Conservation (phyloP, 352 stramenopile genomes). For the Pythium scleroteichum region DNA sequence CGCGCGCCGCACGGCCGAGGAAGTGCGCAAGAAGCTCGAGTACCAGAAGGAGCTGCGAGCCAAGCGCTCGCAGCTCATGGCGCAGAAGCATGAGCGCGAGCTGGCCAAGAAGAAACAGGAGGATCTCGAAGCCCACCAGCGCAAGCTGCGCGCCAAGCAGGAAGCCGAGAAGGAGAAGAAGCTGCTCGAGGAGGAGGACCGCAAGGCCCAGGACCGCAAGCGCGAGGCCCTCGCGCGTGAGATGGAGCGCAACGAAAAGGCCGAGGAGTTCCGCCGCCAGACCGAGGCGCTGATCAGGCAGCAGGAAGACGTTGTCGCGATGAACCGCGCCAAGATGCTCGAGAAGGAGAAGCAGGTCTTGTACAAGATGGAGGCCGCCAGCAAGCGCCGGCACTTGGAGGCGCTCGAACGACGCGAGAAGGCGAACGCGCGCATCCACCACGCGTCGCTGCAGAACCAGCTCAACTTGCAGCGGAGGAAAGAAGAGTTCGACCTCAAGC, state of each 20-base stretch:
- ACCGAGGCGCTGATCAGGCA: conserved; percentile 64
- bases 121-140: conserved; percentile 50
- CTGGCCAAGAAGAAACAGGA: conserved; percentile 64
- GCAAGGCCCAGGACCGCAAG: conserved; percentile 37
- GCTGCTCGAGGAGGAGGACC: conserved; percentile 44
- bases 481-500: conserved; percentile 62
- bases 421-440: conserved; percentile 49
- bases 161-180: conserved; percentile 53
- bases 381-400: conserved; percentile 49
- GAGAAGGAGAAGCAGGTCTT: conserved; percentile 66
- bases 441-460: conserved; percentile 62
- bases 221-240: conserved; percentile 52
- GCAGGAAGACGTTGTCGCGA: conserved; percentile 56
- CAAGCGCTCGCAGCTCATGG: conserved; percentile 47
- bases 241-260: conserved; percentile 56
- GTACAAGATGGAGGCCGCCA: conserved; percentile 61
- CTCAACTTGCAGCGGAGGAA: conserved; percentile 59
- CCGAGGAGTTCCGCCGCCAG: conserved; percentile 66
- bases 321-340: conserved; percentile 54
- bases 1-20: conserved; percentile 46
- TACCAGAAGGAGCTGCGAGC: conserved; percentile 52
- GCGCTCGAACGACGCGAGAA: conserved; percentile 55
- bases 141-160: conserved; percentile 43
- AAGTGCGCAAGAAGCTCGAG: conserved; percentile 57
- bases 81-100: conserved; percentile 61